Percentiles rank a stretch among this genome's conserved stretches.
phyloP scores from a whole-genome alignment of 2,329 filamentous ascomycete species.

The Cryphonectria nitschkei region DNA sequence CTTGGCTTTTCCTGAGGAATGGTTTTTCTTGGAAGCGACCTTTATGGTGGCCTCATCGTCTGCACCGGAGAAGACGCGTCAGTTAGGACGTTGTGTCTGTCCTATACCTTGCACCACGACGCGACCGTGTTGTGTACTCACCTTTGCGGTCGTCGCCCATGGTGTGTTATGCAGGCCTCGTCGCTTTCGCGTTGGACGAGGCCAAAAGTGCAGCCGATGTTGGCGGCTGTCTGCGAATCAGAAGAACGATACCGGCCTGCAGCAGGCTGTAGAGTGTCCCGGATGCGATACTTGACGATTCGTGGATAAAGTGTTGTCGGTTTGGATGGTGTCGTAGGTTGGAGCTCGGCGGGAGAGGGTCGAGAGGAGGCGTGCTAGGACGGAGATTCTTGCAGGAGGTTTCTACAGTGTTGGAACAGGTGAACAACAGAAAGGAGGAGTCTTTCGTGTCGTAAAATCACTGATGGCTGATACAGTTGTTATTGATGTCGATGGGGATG shows the following conservation, averaged over 20 bases:
- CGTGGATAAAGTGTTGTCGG: neutral
- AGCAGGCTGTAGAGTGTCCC: neutral
- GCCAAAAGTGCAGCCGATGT: neutral
- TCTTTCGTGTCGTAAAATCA: neutral
- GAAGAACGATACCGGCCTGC: neutral
- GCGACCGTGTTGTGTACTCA: constrained; percentile 15
- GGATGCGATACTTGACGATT: neutral
- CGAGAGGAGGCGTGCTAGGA: neutral
- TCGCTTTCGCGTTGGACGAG: constrained; percentile 11
- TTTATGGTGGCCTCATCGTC: constrained; percentile 66
- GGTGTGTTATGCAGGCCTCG: constrained; percentile 15
- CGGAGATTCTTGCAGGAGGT: neutral
- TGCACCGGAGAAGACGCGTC: constrained; percentile 27
- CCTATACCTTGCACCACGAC: neutral
- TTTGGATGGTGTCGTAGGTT: neutral
- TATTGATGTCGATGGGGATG: neutral
- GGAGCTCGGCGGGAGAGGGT: neutral
- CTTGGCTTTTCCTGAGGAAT: constrained; percentile 41
- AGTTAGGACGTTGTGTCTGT: constrained; percentile 4
- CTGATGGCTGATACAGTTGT: neutral
- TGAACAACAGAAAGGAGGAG: neutral
- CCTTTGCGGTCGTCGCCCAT: constrained; percentile 30
- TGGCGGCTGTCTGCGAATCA: neutral
- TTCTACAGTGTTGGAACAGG: neutral
- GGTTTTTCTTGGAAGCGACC: constrained; percentile 61